These are phyloP conservation scores for Sporothrix brasiliensis DNA, from an alignment of 2,329 filamentous ascomycete genomes.

Conservation along the genomic window DNA sequence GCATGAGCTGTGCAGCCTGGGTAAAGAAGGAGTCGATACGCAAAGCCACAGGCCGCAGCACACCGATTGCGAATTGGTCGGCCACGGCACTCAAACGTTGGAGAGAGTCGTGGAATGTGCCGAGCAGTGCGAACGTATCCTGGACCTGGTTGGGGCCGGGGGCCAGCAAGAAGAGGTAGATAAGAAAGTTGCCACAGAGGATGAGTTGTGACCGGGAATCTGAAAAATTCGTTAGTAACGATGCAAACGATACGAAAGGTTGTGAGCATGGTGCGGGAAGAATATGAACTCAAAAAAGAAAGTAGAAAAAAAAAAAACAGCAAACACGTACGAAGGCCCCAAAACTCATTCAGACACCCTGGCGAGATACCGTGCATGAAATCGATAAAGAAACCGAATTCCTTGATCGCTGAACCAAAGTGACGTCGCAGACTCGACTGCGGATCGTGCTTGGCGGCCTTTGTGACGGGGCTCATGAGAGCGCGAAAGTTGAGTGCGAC, in stretches of 20 bases:
- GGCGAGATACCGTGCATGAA: constrained; percentile 46
- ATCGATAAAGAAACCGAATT: constrained; percentile 45
- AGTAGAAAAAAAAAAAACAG: neutral
- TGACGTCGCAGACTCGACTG: constrained; percentile 45
- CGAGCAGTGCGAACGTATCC: constrained; percentile 44
- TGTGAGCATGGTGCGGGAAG: neutral
- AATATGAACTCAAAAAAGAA: constrained; percentile 18
- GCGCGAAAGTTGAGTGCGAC: constrained; percentile 50
- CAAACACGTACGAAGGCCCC: constrained; percentile 49
- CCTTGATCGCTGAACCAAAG: constrained; percentile 43
- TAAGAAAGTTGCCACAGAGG: constrained; percentile 53
- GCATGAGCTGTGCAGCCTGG: constrained; percentile 41
- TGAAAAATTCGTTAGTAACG: neutral
- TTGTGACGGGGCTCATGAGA: constrained; percentile 52
- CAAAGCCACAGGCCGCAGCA: constrained; percentile 45
- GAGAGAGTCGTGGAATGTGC: constrained; percentile 46
- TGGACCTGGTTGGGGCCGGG: constrained; percentile 44
- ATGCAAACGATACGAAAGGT: neutral
- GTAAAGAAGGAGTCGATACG: constrained; percentile 48
- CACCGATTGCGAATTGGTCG: constrained; percentile 41
- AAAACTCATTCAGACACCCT: constrained; percentile 48
- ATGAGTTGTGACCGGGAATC: constrained; percentile 51
- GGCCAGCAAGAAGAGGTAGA: constrained; percentile 52
- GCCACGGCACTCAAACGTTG: constrained; percentile 43
- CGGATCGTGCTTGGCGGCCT: constrained; percentile 45